Base-by-base conservation (phyloP, 129 eudicot genomes). In the Heracleum sosnowskyi region DNA sequence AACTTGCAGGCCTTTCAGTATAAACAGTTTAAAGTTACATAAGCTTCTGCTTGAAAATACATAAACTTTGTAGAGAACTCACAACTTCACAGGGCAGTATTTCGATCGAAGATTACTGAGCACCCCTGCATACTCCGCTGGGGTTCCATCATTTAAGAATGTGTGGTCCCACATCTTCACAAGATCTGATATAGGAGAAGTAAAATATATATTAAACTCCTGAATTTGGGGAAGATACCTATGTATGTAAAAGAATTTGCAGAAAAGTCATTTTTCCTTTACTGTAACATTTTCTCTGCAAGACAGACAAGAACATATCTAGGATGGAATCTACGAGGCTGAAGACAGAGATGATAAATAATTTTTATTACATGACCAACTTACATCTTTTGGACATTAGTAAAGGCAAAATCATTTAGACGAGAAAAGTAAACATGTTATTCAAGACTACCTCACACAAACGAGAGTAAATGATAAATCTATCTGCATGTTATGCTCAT, bases 111-210 rank as follows among this genome's bases (percentile, higher is more conserved):
- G 80, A 79, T 83, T 84, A 75, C 79, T 76, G 78, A 93, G 91
- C 13, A 69, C 82, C 73, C 85, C 90, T 1, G 73, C 44, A 84
- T 83, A 79, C 51, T 83, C 85, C 7, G 85, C 75, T 31, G 86
- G 81, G 81, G 79, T 79, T 36, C 82, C 84, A 85, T 86, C 73
- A 62, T 81, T 81, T 36, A 90, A 85, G 81, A 93, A 93, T 9
- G 85, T 82, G 33, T 86, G 88, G 78, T 89, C 82, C 98, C 97
- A 93, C 45, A 86, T 81, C 78, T 79, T 93, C 73, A 22, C 75
- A 42, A 93, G 84, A 78, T 93, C 98, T 93, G 93, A 84, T 78
- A 47, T 62, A 77, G 64, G 47, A 73, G 41, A 81, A 71, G 78
- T 39, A 24, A 80, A 77, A 3, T 3, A 75, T 60, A 18, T 16